Evolutionary conservation across 2,329 filamentous ascomycete genomes (phyloP).

Genomic region (Phaeosphaeria sp.): DNA sequence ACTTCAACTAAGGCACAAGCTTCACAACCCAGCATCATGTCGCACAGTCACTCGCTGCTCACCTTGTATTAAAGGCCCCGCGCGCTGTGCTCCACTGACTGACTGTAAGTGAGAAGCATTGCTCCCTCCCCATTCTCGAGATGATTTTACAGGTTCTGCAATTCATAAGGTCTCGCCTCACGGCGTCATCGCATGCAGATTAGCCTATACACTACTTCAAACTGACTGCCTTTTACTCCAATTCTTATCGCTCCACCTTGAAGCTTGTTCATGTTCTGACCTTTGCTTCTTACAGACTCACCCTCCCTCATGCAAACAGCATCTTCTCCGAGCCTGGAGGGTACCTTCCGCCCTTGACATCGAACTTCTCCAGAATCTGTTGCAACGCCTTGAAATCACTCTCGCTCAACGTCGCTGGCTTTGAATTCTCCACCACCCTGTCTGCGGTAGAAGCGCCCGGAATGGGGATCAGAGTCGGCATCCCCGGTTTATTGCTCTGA

Average conservation of each 20-base stretch:
- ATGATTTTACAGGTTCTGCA: slow-evolving; percentile 60
- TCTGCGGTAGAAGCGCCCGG: slow-evolving; percentile 66
- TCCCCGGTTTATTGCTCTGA: slow-evolving; percentile 58
- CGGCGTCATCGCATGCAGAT: slow-evolving; percentile 51
- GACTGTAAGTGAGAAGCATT: slow-evolving; percentile 15
- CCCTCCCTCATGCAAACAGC: slow-evolving; percentile 12
- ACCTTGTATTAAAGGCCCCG: too few relatives aligned
- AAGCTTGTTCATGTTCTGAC: slow-evolving; percentile 16
- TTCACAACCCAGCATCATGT: too few relatives aligned
- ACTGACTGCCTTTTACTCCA: slow-evolving; percentile 41
- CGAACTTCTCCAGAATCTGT: slow-evolving; percentile 56
- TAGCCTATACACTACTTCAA: slow-evolving; percentile 57
- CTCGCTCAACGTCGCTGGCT: slow-evolving; percentile 60
- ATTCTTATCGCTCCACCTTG: not conserved
- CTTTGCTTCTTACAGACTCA: slow-evolving; percentile 2
- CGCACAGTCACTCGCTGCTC: too few relatives aligned
- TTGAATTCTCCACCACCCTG: slow-evolving; percentile 67
- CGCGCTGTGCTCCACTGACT: not conserved
- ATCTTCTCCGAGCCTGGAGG: slow-evolving; percentile 9
- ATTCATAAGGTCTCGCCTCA: slow-evolving; percentile 52
- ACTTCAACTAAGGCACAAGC: too few relatives aligned
- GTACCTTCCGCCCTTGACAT: slow-evolving; percentile 53
- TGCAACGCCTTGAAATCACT: slow-evolving; percentile 60
- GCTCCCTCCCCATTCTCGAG: slow-evolving; percentile 24
- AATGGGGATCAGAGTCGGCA: slow-evolving; percentile 69